Conservation (phyloP, 495 filamentous ascomycete genomes). For the Hypoxylon fragiforme region DNA sequence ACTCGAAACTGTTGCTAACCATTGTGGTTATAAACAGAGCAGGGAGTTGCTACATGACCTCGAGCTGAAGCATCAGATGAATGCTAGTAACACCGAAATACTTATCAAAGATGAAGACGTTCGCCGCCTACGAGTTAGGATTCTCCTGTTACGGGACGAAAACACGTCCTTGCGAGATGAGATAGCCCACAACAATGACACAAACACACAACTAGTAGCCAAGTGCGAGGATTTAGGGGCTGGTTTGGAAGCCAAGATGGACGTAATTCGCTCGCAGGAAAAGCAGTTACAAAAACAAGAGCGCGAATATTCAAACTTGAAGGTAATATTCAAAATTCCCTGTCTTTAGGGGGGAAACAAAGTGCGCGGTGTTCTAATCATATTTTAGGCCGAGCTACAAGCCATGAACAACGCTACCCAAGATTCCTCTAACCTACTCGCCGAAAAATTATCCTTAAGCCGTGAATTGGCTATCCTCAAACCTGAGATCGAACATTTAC, state of each 20-base stretch:
- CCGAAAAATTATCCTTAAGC: conserved; percentile 74
- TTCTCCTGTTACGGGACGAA: conserved; percentile 71
- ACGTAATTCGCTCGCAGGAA: conserved; percentile 60
- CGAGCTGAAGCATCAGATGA: conserved; percentile 69
- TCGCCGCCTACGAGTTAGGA: conserved; percentile 65
- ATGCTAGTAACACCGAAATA: conserved; percentile 58
- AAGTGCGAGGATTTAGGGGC: conserved; percentile 58
- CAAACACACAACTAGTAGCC: conserved; percentile 62
- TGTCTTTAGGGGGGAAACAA: background rate
- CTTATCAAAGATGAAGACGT: conserved; percentile 69
- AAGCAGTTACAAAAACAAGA: conserved; percentile 58
- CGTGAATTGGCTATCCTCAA: conserved; percentile 71
- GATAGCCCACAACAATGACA: conserved; percentile 50
- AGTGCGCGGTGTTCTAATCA: conserved; percentile 19
- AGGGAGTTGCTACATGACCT: conserved; percentile 48
- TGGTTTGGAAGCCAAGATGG: conserved; percentile 60
- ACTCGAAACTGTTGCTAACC: conserved; percentile 10
- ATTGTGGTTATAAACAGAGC: conserved; percentile 27
- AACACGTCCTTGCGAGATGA: conserved; percentile 49
- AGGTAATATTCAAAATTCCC: conserved; percentile 57
- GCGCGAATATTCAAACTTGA: conserved; percentile 67
- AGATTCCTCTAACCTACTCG: conserved; percentile 69
- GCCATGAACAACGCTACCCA: conserved; percentile 63
- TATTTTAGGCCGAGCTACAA: conserved; percentile 65
- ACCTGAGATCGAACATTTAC: conserved; percentile 77